Base-by-base conservation (phyloP, 805 yeast species). In the Candida taoyuanica region DNA sequence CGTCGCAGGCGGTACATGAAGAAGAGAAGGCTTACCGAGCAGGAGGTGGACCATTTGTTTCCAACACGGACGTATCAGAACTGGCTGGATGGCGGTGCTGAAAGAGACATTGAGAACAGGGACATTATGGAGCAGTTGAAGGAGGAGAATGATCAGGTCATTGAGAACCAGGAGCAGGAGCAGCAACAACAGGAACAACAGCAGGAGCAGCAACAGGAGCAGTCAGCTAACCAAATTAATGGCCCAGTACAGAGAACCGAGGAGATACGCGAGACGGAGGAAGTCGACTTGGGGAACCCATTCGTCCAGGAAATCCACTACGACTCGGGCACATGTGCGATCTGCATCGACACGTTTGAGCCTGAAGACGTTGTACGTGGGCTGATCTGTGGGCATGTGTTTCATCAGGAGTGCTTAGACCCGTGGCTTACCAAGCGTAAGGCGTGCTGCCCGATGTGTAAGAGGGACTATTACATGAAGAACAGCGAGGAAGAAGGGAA, bases 381-480 rank as follows among this genome's bases (percentile, higher is more conserved):
- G 0, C 67, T 86, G 31, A 65, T 83, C 9, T 85, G 95, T 62
- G 87, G 88, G 3, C 95, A 85, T 59, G 87, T 81, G 3, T 85
- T 79, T 70, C 95, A 85, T 53, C 68, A 79, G 17, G 80, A 72
- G 14, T 85, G 95, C 60, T 70, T 86, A 37, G 87, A 81, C 46
- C 89, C 89, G 2, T 85, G 95, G 95, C 64, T 85, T 33, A 78
- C 76, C 3, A 73, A 74, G 46, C 66, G 91, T 48, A 71, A 82
- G 33, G 89, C 88, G 1, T 80, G 85, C 50, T 85, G 95, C 56
- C 95, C 95, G 7, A 76, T 81, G 67, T 85, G 95, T 60, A 83
- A 85, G 52, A 63, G 81, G 23, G 87, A 79, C 55, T 80, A 78
- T 55, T 75, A 69, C 50, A 12, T 59, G 43, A 54, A 55, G 40